Base-by-base conservation (phyloP, 2,329 filamentous ascomycete species). In the Fusarium sp. region DNA sequence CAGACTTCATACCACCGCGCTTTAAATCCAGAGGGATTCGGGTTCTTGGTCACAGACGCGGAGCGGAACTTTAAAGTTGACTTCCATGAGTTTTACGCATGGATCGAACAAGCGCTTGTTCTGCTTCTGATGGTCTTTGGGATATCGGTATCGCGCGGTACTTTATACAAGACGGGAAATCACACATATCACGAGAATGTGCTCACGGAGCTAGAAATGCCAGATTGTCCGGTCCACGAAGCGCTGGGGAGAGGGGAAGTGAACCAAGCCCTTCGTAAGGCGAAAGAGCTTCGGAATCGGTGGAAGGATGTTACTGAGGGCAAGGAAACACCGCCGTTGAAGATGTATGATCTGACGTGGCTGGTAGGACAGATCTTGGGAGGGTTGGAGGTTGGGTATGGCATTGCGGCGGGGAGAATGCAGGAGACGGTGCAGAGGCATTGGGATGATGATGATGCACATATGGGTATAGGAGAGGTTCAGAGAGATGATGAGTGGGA, bases 1-100 rank as follows among this genome's bases (percentile, higher is more conserved):
- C 85, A 86, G n/a, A 79, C 82, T 57, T 88, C 85, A 4, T 91
- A 91, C 76, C 79, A 79, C n/a, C 82, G 84, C 4, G 89, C 89
- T 0, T 82, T 82, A 29, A 78, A 81, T 39, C 82, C 83, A 10
- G 63, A 78, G 4, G 76, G 78, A 3, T 79, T 74, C 38, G 80
- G 77, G 44, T 82, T 84, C 48, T 74, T 80, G 1, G 75, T 77
- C 25, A 78, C 79, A 10, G 86, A 88, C 70, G 87, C 87, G 0
- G 89, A 91, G 79, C 85, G 88, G 21, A 93, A 93, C 85, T 94
- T 94, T 83, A 93, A 94, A 79, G 86, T 94, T 12, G 92, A 94
- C 77, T 94, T 94, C 70, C 90, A 92, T 80, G 92, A 94, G 77
- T 94, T 91, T 79, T 94, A 94, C 82, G 89, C 89, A 57, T 86